Evolutionary conservation across 352 stramenopile genomes (phyloP), one percentile per base, ranked within the genome.

Genomic region (Globisporangium uncinulatum): DNA sequence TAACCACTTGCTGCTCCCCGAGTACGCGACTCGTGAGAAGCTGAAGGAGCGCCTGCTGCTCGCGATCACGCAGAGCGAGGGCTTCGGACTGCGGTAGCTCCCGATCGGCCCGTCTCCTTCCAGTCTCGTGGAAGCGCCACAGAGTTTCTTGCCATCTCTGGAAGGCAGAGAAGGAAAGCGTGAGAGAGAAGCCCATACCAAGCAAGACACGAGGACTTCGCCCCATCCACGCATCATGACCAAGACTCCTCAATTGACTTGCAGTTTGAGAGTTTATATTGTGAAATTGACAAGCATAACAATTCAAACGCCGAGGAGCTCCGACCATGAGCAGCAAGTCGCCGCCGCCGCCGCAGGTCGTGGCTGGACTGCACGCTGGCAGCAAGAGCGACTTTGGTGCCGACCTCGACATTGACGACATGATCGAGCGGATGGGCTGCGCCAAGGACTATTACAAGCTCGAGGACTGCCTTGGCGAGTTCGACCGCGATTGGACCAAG

Each of bases 341-440:
- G 52, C 2, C 36, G 57, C 4, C 44, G 39, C 10, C 58, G 45
- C 73, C 75, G 9, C 46, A 66, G 45, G 67, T 83, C n/a, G 62
- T 87, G 34, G 36, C 73, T 6, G 79, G 79, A 1, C 71, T 89
- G n/a, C 83, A 94, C 57, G 73, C 74, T 13, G 83, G 81, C 52
- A 92, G 81, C 70, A 84, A 91, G 69, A 92, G 82, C 70, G 79
- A 89, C 66, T 90, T 89, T 41, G 77, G 77, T 10, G 69, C 78
- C 15, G 79, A 92, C 49, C 66, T 94, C 45, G 85, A 94, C 67
- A 76, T 89, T 45, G 80, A 89, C 66, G 79, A 90, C 49, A 83
- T 92, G 67, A 94, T 94, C 56, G 81, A 91, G 69, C 77, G 82
- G 55, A 94, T 89, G 67, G 73, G 78, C 60, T 94, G 84, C 63